These are phyloP conservation scores for Chernovozyma sophiae-reginae DNA, from an alignment of 1,139 yeast species.

Conservation along the genomic window DNA sequence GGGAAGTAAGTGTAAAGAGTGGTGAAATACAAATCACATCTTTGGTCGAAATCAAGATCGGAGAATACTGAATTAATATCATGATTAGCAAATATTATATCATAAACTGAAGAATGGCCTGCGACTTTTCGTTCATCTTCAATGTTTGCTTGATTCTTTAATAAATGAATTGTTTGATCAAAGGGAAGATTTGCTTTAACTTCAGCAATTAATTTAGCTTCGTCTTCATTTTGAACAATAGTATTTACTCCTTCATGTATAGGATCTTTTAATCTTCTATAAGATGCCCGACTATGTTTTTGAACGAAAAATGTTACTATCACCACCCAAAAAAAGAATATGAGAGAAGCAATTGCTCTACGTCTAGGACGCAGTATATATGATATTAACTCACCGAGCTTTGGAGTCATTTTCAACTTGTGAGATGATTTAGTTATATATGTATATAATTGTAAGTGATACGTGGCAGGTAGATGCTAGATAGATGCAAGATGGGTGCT, in stretches of 20 bases:
- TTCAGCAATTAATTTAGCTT: slow-evolving; percentile 1
- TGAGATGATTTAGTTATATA: too few species aligned
- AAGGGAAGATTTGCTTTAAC: slow-evolving; percentile 1
- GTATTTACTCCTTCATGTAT: not conserved
- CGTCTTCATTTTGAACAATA: not conserved
- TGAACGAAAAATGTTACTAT: not conserved
- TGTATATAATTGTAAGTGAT: too few species aligned
- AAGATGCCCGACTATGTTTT: not conserved
- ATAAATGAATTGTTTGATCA: slow-evolving; percentile 1
- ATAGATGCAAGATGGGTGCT: too few species aligned
- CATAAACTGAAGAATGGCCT: slow-evolving; percentile 20
- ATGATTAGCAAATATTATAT: slow-evolving; percentile 20
- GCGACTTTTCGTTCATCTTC: slow-evolving; percentile 16
- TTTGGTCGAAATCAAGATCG: slow-evolving; percentile 10
- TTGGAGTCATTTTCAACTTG: not conserved
- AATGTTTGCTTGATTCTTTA: slow-evolving; percentile 5
- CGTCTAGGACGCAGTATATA: slow-evolving; percentile 5
- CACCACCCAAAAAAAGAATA: slow-evolving; percentile 3
- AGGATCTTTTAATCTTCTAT: not conserved
- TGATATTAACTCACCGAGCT: slow-evolving; percentile 1
- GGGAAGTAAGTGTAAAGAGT: slow-evolving; percentile 19
- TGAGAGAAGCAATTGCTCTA: not conserved
- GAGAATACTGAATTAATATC: slow-evolving; percentile 18
- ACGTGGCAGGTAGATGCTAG: too few species aligned
- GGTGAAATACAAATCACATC: slow-evolving; percentile 27